phyloP scores from a whole-genome alignment of 1,284 basidiomycete species.

The Tilletia setariae region DNA sequence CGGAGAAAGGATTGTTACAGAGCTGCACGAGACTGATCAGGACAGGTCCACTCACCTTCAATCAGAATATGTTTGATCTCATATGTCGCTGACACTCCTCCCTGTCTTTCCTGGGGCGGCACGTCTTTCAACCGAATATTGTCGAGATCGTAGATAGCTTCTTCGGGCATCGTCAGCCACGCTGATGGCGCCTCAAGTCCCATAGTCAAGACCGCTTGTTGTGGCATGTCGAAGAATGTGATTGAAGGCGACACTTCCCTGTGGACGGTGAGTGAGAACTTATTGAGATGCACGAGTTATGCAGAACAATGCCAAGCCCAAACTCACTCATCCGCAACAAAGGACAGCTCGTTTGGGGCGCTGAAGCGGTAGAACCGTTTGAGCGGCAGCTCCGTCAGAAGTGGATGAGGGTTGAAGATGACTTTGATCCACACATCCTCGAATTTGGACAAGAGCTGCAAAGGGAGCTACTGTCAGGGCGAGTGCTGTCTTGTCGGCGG shows the following conservation, averaged over 20 bases:
- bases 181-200: conserved; percentile 82
- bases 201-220: conserved; percentile 77
- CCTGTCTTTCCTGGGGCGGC: conserved; percentile 57
- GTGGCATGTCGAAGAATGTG: conserved; percentile 56
- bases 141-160: conserved; percentile 88
- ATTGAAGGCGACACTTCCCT: conserved; percentile 54
- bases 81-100: conserved; percentile 73
- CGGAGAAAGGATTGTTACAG: background rate
- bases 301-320: conserved; percentile 17
- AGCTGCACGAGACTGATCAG: background rate
- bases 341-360: conserved; percentile 63
- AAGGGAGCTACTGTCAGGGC: background rate
- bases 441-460: conserved; percentile 30
- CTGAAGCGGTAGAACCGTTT: conserved; percentile 91
- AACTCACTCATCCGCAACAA: conserved; percentile 63
- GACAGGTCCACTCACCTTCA: conserved; percentile 68
- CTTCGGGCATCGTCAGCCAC: conserved; percentile 85
- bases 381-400: conserved; percentile 68
- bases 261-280: conserved; percentile 59
- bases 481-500: background rate
- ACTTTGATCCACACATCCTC: conserved; percentile 37
- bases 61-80: conserved; percentile 85
- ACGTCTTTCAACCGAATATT: conserved; percentile 81
- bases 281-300: background rate
- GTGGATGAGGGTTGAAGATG: conserved; percentile 39